Evolutionary conservation across 345 rosid genomes (phyloP), one percentile per base, ranked within the genome.

Genomic region (Boechera stricta): DNA sequence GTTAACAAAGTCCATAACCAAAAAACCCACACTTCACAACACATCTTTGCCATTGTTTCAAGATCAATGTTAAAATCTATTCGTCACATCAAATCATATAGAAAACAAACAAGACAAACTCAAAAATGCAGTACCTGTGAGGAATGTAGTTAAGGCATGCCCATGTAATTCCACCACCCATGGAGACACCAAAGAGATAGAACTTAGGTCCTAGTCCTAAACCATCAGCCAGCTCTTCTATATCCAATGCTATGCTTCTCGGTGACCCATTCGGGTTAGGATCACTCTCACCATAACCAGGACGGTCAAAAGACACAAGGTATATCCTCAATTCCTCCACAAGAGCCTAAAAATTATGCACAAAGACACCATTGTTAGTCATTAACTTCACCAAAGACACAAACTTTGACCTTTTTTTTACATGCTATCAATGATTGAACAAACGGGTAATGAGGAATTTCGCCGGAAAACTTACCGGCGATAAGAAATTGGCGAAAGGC

Each of bases 231-330:
- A 78, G 85, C 65, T 87, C 86, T 76, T 86, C 88, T 26, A 84
- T 66, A 72, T 87, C 89, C 32, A 78, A 39, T 8, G 88, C 81
- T 66, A 83, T 67, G 56, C 84, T 83, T 79, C 76, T 83, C 15
- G 44, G 16, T 13, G 86, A 82, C 60, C 87, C 64, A n/a, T 69
- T 78, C 3, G 65, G 82, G 29, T 87, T 78, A 1, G 80, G 84
- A 60, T 87, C 89, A 54, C 89, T 87, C 73, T 86, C 85, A 53
- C 85, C 87, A 29, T 86, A 84, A 8, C 89, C 88, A 13, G 87
- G 87, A 74, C 73, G 84, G 57, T 86, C 91, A 32, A 86, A 78
- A 3, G 87, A 83, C 62, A 81, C 78, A 33, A 63, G 4, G 69
- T 83, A 74, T 64, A 83, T 39, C 49, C 68, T 83, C 45, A 83